Evolutionary conservation across 805 yeast genomes (phyloP).

Genomic region (Yarrowia hollandica): DNA sequence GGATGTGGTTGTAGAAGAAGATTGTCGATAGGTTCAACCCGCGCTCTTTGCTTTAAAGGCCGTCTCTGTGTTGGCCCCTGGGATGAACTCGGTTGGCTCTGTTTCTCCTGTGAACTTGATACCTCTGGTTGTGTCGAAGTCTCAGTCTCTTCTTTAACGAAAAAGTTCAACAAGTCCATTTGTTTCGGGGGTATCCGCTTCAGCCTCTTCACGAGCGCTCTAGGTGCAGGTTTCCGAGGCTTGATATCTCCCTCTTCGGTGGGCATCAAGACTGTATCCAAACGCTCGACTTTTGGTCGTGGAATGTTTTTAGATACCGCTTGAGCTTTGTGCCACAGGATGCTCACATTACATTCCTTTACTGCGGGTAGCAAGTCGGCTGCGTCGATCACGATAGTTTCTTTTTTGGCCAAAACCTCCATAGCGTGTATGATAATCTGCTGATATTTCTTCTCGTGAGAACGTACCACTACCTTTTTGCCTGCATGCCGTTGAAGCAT

Average conservation of each 20-base stretch:
- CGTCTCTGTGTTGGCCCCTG: constrained; percentile 6
- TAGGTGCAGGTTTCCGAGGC: not conserved
- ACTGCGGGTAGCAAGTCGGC: constrained; percentile 9
- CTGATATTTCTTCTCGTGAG: constrained; percentile 8
- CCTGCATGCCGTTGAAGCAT: not conserved
- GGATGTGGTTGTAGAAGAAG: not conserved
- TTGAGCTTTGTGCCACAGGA: not conserved
- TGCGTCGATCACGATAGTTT: not conserved
- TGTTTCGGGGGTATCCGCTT: constrained; percentile 4
- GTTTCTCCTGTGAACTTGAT: not conserved
- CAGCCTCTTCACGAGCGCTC: not conserved
- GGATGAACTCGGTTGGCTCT: not conserved
- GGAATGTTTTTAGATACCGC: not conserved
- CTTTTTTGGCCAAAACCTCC: not conserved
- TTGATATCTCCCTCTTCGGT: not conserved
- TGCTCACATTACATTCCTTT: constrained; percentile 2
- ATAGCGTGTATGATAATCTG: not conserved
- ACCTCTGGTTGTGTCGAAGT: not conserved
- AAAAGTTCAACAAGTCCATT: constrained; percentile 13
- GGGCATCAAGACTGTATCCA: constrained; percentile 5
- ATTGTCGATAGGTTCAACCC: constrained; percentile 7
- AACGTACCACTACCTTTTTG: not conserved
- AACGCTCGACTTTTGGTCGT: constrained; percentile 5
- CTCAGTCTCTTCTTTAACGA: constrained; percentile 19
- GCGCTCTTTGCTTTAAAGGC: not conserved